phyloP scores from a whole-genome alignment of 164 flowering plant species.

The Saururus chinensis region DNA sequence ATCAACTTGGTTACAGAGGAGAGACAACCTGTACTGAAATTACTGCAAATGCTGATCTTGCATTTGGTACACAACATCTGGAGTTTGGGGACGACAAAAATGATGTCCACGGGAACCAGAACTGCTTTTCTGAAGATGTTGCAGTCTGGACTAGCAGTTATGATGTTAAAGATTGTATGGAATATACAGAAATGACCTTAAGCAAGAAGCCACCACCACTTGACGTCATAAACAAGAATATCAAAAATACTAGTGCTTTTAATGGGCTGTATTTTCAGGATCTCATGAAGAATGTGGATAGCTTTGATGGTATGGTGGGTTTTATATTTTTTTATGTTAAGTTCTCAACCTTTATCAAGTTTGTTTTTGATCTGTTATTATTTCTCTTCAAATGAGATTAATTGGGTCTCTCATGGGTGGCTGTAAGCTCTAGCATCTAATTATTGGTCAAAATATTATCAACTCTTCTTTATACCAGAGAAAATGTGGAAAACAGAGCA shows the following conservation, averaged over 20 bases:
- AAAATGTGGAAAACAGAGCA: too few species aligned
- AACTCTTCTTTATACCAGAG: too few species aligned
- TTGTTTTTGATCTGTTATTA: too few species aligned
- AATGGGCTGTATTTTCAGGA: neutral
- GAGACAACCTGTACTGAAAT: neutral
- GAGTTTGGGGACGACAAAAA: slow-evolving; percentile 5
- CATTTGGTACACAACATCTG: slow-evolving; percentile 3
- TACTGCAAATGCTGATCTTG: slow-evolving; percentile 3
- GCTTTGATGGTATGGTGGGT: slow-evolving; percentile 4
- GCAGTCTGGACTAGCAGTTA: neutral
- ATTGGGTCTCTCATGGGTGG: too few species aligned
- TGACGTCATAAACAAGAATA: neutral
- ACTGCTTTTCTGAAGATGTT: slow-evolving; percentile 6
- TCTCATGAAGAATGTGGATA: slow-evolving; percentile 2
- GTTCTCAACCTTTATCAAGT: too few species aligned
- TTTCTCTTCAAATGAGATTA: too few species aligned
- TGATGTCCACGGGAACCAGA: slow-evolving; percentile 8
- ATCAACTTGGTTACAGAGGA: neutral
- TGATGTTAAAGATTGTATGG: slow-evolving; percentile 8
- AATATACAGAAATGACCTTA: slow-evolving; percentile 33
- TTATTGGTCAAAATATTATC: too few species aligned
- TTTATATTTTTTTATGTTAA: too few species aligned
- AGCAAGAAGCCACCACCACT: slow-evolving; percentile 32
- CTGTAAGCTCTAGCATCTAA: too few species aligned
- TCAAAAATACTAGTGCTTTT: neutral